phyloP scores from a whole-genome alignment of 2,329 filamentous ascomycete species.

The Dryadomyces sulphureus region DNA sequence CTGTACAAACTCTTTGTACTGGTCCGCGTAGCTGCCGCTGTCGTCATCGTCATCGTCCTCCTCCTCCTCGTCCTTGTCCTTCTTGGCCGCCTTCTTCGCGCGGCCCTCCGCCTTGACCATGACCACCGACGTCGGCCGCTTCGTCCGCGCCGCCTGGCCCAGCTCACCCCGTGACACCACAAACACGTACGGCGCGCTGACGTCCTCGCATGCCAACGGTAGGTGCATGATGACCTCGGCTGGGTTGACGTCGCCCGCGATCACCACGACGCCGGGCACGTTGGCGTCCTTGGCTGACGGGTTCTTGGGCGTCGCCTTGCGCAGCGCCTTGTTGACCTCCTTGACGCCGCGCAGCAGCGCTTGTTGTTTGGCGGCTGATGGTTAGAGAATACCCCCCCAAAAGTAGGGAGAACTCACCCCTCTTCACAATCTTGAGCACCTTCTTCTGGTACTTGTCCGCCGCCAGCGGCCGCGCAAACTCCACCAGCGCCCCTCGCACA shows the following conservation, averaged over 20 bases:
- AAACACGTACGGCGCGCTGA: slow-evolving; percentile 94
- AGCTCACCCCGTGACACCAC: slow-evolving; percentile 85
- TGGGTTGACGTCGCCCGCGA: slow-evolving; percentile 93
- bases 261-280: slow-evolving; percentile 66
- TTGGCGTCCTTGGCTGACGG: slow-evolving; percentile 29
- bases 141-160: slow-evolving; percentile 84
- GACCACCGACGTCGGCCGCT: slow-evolving; percentile 90
- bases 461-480: slow-evolving; percentile 69
- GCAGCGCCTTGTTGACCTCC: slow-evolving; percentile 95
- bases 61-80: slow-evolving; percentile 30
- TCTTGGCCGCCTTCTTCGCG: slow-evolving; percentile 13
- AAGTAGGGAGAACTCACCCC: slow-evolving; percentile 27
- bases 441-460: slow-evolving; percentile 63
- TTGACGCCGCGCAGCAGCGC: slow-evolving; percentile 96
- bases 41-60: slow-evolving; percentile 32
- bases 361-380: slow-evolving; percentile 79
- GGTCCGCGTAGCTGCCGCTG: slow-evolving; percentile 46
- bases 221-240: slow-evolving; percentile 99
- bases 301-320: slow-evolving; percentile 69
- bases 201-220: slow-evolving; percentile 94
- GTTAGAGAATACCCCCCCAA: background rate
- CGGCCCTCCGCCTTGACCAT: slow-evolving; percentile 44
- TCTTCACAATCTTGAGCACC: slow-evolving; percentile 50
- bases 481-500: slow-evolving; percentile 44
- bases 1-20: slow-evolving; percentile 51